These are phyloP conservation scores for Quercus lobata DNA, from an alignment of 331 rosid genomes.

Conservation along the genomic window DNA sequence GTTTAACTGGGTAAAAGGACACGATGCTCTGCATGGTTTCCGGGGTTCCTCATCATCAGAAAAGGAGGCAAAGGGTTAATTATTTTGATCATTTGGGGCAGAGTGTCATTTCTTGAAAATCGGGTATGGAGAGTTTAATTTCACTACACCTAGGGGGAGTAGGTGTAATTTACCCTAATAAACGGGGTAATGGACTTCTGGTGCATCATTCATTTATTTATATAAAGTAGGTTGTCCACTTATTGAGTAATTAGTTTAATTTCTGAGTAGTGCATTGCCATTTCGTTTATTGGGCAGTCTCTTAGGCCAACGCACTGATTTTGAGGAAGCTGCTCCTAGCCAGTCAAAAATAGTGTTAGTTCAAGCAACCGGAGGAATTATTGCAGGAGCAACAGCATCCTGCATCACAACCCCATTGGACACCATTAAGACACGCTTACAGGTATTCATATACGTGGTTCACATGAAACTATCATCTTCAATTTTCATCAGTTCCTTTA, in stretches of 20 bases:
- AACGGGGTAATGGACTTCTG: constrained; percentile 7
- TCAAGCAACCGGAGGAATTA: constrained; percentile 83
- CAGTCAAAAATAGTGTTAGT: constrained; percentile 52
- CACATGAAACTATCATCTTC: constrained; percentile 2
- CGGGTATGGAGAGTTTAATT: no score
- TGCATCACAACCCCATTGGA: constrained; percentile 86
- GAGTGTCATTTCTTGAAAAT: no score
- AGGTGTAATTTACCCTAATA: no score
- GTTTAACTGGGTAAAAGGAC: no score
- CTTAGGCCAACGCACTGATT: constrained; percentile 26
- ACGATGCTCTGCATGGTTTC: no score
- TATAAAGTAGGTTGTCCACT: neutral
- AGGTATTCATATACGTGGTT: constrained; percentile 48
- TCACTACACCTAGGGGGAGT: no score
- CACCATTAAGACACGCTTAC: constrained; percentile 92
- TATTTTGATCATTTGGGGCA: no score
- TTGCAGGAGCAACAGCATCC: constrained; percentile 89
- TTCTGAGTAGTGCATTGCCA: neutral
- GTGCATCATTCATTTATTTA: neutral
- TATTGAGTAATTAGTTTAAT: neutral
- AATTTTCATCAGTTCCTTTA: neutral
- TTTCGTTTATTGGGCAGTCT: constrained; percentile 35
- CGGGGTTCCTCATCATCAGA: no score
- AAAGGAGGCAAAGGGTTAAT: no score
- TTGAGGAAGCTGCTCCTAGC: constrained; percentile 40